A percentile compares a stretch with the other conserved stretches of the same genome.
Conservation (phyloP, 148 eudicot species). For the Silene conica region DNA sequence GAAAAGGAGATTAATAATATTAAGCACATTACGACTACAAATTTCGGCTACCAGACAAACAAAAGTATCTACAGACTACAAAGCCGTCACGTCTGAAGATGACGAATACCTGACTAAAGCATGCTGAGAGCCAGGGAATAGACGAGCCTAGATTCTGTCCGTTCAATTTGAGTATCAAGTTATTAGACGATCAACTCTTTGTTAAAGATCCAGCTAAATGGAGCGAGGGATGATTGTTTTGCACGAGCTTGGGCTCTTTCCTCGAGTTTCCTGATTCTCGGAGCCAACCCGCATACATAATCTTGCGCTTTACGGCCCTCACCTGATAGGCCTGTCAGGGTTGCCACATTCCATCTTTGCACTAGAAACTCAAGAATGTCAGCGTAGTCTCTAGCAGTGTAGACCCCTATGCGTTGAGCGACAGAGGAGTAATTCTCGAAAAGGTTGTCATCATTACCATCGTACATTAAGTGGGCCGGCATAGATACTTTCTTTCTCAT, state of each 20-base stretch:
- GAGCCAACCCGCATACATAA: slow-evolving; percentile 34
- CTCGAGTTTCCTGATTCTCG: slow-evolving; percentile 34
- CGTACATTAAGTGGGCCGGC: slow-evolving; percentile 48
- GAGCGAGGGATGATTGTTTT: slow-evolving; percentile 21
- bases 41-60: slow-evolving; percentile 2
- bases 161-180: not conserved
- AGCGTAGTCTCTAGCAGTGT: slow-evolving; percentile 40
- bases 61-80: slow-evolving; percentile 32
- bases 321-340: slow-evolving; percentile 23
- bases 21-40: too few species aligned
- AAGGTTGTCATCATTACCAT: slow-evolving; percentile 32
- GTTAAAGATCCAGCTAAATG: slow-evolving; percentile 38
- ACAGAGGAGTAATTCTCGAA: slow-evolving; percentile 30
- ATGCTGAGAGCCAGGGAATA: not conserved
- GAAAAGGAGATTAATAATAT: too few species aligned
- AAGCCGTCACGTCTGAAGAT: slow-evolving; percentile 8
- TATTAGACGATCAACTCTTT: slow-evolving; percentile 30
- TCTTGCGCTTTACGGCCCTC: slow-evolving; percentile 38
- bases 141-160: too few species aligned
- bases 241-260: slow-evolving; percentile 36
- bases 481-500: slow-evolving; percentile 42
- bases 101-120: not conserved
- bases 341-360: slow-evolving; percentile 30
- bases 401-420: slow-evolving; percentile 36
- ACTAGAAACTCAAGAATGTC: slow-evolving; percentile 35